Evolutionary conservation across 768 basidiomycete species (phyloP).

Genomic region (Rubroboletus satanas): DNA sequence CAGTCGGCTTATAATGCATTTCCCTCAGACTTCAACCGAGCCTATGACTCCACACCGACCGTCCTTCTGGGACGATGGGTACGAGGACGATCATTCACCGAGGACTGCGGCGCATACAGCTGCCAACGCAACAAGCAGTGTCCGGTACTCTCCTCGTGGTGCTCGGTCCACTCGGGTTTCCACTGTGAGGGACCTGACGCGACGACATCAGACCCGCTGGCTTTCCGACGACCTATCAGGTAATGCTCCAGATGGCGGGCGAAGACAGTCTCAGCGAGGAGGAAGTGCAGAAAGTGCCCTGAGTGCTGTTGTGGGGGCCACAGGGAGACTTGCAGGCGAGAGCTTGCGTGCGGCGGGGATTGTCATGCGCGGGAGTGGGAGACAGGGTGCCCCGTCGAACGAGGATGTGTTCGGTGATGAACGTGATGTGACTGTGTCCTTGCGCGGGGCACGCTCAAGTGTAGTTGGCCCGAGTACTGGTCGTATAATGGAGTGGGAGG

Average conservation of each 20-base stretch:
- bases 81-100: conserved; percentile 22
- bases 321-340: conserved; percentile 59
- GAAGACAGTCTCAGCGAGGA: conserved; percentile 53
- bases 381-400: conserved; percentile 25
- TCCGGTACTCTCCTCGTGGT: conserved; percentile 30
- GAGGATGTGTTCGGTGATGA: conserved; percentile 37
- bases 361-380: conserved; percentile 34
- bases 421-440: conserved; percentile 16
- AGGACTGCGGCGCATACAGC: conserved; percentile 25
- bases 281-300: conserved; percentile 72
- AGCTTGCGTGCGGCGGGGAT: conserved; percentile 70
- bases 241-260: conserved; percentile 33
- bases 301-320: conserved; percentile 38
- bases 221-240: conserved; percentile 45
- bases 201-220: conserved; percentile 53
- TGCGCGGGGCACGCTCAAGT: conserved; percentile 17
- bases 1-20: conserved; percentile 2
- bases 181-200: conserved; percentile 46
- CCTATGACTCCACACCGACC: conserved; percentile 39
- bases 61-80: conserved; percentile 22
- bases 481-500: conserved; percentile 25
- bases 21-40: conserved; percentile 30
- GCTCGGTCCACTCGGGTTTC: conserved; percentile 37
- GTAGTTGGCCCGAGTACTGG: conserved; percentile 1
- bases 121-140: conserved; percentile 15